Conservation (phyloP, 805 yeast genomes). For the Kodamaea lidongshanica region DNA sequence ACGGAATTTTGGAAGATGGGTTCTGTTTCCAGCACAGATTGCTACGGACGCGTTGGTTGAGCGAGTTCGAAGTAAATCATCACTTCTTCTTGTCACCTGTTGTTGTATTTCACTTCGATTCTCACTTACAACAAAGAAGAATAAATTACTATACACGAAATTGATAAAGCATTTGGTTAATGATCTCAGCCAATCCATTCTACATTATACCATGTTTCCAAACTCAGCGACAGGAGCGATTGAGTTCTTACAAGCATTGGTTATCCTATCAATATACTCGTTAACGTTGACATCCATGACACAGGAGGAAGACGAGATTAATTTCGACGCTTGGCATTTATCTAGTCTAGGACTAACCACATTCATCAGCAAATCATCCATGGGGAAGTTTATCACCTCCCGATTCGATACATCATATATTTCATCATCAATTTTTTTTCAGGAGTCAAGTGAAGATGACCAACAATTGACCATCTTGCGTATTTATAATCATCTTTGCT, state of each 20-base stretch:
- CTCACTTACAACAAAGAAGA: constrained; percentile 24
- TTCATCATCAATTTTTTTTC: constrained; percentile 22
- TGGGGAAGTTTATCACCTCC: constrained; percentile 31
- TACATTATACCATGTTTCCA: constrained; percentile 24
- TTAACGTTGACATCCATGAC: constrained; percentile 46
- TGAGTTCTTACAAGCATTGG: constrained; percentile 65
- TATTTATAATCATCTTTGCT: constrained; percentile 64
- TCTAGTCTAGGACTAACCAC: constrained; percentile 62
- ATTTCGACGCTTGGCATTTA: constrained; percentile 65
- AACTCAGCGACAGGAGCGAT: constrained; percentile 24
- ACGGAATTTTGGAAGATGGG: constrained; percentile 72
- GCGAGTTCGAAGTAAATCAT: constrained; percentile 44
- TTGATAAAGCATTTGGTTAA: constrained; percentile 42
- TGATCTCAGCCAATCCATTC: constrained; percentile 43
- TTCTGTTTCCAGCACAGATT: constrained; percentile 54
- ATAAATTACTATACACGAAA: constrained; percentile 16
- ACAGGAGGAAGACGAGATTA: constrained; percentile 18
- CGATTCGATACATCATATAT: constrained; percentile 1
- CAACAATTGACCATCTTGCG: constrained; percentile 53
- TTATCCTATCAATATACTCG: constrained; percentile 59
- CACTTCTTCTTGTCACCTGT: constrained; percentile 60
- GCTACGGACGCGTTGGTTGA: constrained; percentile 45
- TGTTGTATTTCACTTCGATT: constrained; percentile 60
- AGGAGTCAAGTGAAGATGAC: constrained; percentile 36
- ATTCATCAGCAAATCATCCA: constrained; percentile 47